These are phyloP conservation scores for Colletotrichum incanum DNA, from an alignment of 2,329 filamentous ascomycete genomes.

Conservation along the genomic window DNA sequence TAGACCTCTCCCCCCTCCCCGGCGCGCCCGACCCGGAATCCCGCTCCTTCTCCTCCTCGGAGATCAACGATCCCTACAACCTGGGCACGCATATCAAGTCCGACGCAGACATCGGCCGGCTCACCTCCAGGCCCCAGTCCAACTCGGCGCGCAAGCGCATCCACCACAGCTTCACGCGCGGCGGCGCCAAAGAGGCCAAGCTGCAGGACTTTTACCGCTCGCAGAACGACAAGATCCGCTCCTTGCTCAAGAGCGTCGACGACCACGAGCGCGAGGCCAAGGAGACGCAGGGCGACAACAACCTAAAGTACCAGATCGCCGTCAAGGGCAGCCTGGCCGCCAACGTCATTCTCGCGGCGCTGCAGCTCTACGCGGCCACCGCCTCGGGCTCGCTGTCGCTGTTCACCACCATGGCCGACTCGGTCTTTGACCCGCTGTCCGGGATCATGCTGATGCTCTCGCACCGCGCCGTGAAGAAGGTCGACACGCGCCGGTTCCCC, in stretches of 20 bases:
- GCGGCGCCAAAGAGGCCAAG: constrained; percentile 62
- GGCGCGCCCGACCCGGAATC: constrained; percentile 36
- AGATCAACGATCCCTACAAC: constrained; percentile 81
- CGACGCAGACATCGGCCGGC: constrained; percentile 76
- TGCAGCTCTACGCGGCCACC: constrained; percentile 92
- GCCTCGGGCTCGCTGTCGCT: constrained; percentile 92
- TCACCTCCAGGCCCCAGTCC: constrained; percentile 76
- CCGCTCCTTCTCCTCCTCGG: constrained; percentile 35
- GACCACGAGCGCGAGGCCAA: constrained; percentile 88
- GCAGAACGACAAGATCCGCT: constrained; percentile 95
- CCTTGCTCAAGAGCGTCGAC: constrained; percentile 91
- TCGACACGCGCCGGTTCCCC: constrained; percentile 89
- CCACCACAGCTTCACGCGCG: constrained; percentile 44
- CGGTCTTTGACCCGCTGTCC: constrained; percentile 92
- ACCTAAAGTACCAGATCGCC: constrained; percentile 80
- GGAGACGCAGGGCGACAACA: constrained; percentile 85
- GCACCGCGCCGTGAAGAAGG: constrained; percentile 88
- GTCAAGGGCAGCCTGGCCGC: constrained; percentile 81
- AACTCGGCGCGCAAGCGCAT: constrained; percentile 84
- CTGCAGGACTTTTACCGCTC: constrained; percentile 88
- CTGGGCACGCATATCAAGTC: constrained; percentile 86
- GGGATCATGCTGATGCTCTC: constrained; percentile 91
- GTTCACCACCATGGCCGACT: constrained; percentile 97
- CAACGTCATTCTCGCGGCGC: constrained; percentile 82
- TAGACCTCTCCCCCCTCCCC: constrained; percentile 16